These are phyloP conservation scores for Phytophthora litchii DNA, from an alignment of 352 stramenopile genomes.

Conservation along the genomic window DNA sequence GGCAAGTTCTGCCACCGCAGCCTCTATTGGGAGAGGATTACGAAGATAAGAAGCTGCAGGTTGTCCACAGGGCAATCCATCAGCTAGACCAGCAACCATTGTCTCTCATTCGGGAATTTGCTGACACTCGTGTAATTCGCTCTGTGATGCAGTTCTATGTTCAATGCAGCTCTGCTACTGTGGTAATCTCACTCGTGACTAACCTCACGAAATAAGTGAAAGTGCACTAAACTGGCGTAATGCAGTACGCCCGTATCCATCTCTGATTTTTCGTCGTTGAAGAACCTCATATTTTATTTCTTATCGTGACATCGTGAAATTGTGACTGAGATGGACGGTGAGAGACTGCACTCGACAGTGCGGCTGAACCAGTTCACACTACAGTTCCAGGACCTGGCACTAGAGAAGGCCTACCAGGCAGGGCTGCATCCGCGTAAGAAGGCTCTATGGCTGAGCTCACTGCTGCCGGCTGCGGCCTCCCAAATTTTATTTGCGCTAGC, in stretches of 20 bases:
- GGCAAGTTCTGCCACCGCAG: too few relatives aligned
- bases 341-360: slow-evolving; percentile 75
- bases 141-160: too few relatives aligned
- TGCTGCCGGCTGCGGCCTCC: slow-evolving; percentile 70
- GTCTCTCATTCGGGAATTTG: too few relatives aligned
- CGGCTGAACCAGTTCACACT: slow-evolving; percentile 84
- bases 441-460: slow-evolving; percentile 79
- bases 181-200: too few relatives aligned
- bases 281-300: slow-evolving; percentile 8
- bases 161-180: too few relatives aligned
- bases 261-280: slow-evolving; percentile 6
- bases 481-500: slow-evolving; percentile 79
- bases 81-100: too few relatives aligned
- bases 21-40: too few relatives aligned
- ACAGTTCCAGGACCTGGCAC: slow-evolving; percentile 70
- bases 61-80: too few relatives aligned
- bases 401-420: slow-evolving; percentile 72
- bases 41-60: too few relatives aligned
- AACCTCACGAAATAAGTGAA: too few relatives aligned
- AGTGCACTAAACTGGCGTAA: neutral
- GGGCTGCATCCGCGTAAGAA: slow-evolving; percentile 79
- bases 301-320: slow-evolving; percentile 1
- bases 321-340: slow-evolving; percentile 2
- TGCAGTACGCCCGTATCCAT: neutral
- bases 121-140: too few relatives aligned